A percentile compares a stretch with the other conserved stretches of the same genome.
These are phyloP conservation scores for Termitomyces sp. DNA, from an alignment of 768 basidiomycete species.

Conservation along the genomic window DNA sequence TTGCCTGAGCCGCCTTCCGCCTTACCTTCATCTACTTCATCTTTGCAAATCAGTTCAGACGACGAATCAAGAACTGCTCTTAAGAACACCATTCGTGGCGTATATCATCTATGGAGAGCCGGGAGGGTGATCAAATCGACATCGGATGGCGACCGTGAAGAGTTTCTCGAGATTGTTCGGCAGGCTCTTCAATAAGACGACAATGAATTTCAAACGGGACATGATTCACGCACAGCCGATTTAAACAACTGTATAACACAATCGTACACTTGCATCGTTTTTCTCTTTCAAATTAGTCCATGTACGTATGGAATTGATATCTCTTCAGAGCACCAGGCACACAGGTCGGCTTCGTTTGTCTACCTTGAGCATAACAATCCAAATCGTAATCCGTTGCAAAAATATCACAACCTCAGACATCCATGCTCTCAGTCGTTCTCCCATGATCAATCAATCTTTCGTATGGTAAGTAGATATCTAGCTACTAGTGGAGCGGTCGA, in stretches of 20 bases:
- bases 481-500: no score
- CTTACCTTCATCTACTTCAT: not conserved
- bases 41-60: not conserved
- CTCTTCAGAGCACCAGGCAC: no score
- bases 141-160: conserved; percentile 22
- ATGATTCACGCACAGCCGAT: not conserved
- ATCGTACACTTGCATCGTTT: not conserved
- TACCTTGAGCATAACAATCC: no score
- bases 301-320: no score
- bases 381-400: no score
- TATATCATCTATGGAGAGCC: conserved; percentile 60
- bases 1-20: not conserved
- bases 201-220: not conserved
- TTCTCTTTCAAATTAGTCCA: no score
- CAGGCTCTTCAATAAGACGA: conserved; percentile 20
- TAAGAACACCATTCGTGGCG: conserved; percentile 47
- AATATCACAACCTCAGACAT: no score
- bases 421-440: no score
- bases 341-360: no score
- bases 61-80: conserved; percentile 35
- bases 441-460: no score
- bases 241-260: not conserved
- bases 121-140: conserved; percentile 18
- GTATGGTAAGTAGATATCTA: no score
- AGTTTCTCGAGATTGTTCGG: conserved; percentile 37